These are phyloP conservation scores for Haematococcus lacustris DNA, from an alignment of 139 green algal genomes.

Conservation along the genomic window DNA sequence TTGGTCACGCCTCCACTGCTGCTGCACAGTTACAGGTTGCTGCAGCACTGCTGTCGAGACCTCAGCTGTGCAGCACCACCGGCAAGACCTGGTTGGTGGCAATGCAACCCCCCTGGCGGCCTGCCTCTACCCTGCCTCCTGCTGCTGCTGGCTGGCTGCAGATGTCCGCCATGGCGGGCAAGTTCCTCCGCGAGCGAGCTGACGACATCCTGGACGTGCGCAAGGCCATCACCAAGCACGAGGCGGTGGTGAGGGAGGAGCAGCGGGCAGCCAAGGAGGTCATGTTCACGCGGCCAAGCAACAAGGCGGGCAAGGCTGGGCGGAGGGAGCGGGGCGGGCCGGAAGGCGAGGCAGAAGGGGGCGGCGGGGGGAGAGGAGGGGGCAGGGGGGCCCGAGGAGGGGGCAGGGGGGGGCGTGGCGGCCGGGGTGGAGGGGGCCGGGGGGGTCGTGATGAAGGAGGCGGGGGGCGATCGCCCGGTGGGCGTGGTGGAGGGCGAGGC, in stretches of 20 bases:
- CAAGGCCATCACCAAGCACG: constrained; percentile 39
- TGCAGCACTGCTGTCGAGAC: no score
- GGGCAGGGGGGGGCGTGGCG: neutral
- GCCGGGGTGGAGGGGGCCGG: constrained; percentile 3
- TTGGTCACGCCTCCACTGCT: no score
- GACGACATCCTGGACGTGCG: constrained; percentile 70
- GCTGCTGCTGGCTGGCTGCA: no score
- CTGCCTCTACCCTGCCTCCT: no score
- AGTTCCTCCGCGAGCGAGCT: constrained; percentile 56
- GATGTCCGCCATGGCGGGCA: constrained; percentile 48
- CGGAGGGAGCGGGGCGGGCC: neutral
- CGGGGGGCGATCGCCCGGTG: neutral
- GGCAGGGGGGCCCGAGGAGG: neutral
- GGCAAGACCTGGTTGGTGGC: no score
- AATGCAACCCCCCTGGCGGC: no score
- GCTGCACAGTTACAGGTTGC: no score
- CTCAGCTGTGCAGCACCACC: no score
- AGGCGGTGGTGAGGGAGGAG: constrained; percentile 43
- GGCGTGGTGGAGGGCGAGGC: constrained; percentile 6
- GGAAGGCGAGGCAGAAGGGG: constrained; percentile 1
- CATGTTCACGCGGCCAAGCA: constrained; percentile 5
- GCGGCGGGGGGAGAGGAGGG: neutral
- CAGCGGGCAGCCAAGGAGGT: constrained; percentile 21
- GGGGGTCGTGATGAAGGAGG: neutral
- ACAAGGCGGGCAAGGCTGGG: constrained; percentile 1